A percentile compares a stretch with the other conserved stretches of the same genome.
Conservation (phyloP, 1,139 yeast genomes). For the Yamadazyma oceani region DNA sequence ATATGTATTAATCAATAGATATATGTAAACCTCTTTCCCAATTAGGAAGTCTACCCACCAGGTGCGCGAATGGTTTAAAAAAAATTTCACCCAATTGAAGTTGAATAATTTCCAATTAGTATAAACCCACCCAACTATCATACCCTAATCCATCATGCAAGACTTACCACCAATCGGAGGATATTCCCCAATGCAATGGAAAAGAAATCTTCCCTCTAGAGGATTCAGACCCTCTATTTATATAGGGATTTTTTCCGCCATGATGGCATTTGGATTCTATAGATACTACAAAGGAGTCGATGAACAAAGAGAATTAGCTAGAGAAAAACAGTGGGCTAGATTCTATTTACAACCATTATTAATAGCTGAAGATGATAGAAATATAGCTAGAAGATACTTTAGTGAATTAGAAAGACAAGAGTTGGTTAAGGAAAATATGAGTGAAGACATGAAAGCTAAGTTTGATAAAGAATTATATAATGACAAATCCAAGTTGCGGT, state of each 20-base stretch:
- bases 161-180: conserved; percentile 90
- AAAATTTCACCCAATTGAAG: conserved; percentile 18
- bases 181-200: conserved; percentile 87
- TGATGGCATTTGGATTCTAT: conserved; percentile 75
- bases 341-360: conserved; percentile 72
- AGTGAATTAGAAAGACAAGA: conserved; percentile 72
- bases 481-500: conserved; percentile 47
- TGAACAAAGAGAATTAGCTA: conserved; percentile 72
- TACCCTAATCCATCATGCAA: conserved; percentile 50
- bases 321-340: conserved; percentile 81
- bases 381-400: conserved; percentile 67
- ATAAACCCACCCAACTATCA: too few species aligned
- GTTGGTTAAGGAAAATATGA: conserved; percentile 45
- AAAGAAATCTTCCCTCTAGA: conserved; percentile 79
- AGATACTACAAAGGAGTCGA: conserved; percentile 65
- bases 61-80: conserved; percentile 7
- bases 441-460: conserved; percentile 38
- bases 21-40: too few species aligned
- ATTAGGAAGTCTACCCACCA: not conserved
- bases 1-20: not conserved
- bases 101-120: conserved; percentile 7
- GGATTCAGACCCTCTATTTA: conserved; percentile 80
- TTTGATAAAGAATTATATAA: conserved; percentile 46
- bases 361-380: conserved; percentile 82
- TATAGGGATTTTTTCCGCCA: conserved; percentile 60